A percentile compares a stretch with the other conserved stretches of the same genome.
Conservation (phyloP, 805 yeast species). For the Wickerhamiella bombiphila region DNA sequence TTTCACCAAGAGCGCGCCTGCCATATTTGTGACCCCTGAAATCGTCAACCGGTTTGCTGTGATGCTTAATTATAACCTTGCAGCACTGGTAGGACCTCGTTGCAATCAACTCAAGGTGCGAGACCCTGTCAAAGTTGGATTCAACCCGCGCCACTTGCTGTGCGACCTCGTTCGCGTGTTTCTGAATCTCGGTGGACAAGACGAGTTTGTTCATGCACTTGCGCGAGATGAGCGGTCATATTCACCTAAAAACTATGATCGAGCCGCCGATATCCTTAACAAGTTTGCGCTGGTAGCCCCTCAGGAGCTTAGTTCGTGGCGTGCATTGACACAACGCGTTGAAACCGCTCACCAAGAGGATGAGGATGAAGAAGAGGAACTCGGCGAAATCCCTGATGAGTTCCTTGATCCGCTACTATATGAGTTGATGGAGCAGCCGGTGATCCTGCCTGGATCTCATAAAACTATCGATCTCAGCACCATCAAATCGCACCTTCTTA, state of each 20-base stretch:
- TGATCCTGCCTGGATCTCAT: slow-evolving; percentile 75
- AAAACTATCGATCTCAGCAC: slow-evolving; percentile 80
- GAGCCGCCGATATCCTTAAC: slow-evolving; percentile 55
- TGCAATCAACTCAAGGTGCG: slow-evolving; percentile 77
- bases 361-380: slow-evolving; percentile 71
- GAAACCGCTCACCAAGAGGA: slow-evolving; percentile 28
- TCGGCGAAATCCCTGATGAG: slow-evolving; percentile 93
- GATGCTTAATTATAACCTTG: slow-evolving; percentile 85
- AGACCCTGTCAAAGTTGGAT: slow-evolving; percentile 67
- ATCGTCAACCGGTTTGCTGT: slow-evolving; percentile 89
- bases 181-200: slow-evolving; percentile 50
- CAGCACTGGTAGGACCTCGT: slow-evolving; percentile 89
- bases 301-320: slow-evolving; percentile 44
- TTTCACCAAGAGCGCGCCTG: slow-evolving; percentile 76
- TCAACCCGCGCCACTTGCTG: slow-evolving; percentile 63
- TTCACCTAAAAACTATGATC: slow-evolving; percentile 44
- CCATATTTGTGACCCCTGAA: slow-evolving; percentile 73
- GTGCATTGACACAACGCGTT: slow-evolving; percentile 41
- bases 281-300: slow-evolving; percentile 41
- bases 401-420: slow-evolving; percentile 94
- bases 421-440: slow-evolving; percentile 92
- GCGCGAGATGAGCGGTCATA: slow-evolving; percentile 90
- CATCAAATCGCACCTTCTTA: slow-evolving; percentile 80
- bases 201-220: slow-evolving; percentile 60
- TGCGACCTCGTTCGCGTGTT: slow-evolving; percentile 60